These are phyloP conservation scores for Suillus decipiens DNA, from an alignment of 768 basidiomycete species.

Conservation along the genomic window DNA sequence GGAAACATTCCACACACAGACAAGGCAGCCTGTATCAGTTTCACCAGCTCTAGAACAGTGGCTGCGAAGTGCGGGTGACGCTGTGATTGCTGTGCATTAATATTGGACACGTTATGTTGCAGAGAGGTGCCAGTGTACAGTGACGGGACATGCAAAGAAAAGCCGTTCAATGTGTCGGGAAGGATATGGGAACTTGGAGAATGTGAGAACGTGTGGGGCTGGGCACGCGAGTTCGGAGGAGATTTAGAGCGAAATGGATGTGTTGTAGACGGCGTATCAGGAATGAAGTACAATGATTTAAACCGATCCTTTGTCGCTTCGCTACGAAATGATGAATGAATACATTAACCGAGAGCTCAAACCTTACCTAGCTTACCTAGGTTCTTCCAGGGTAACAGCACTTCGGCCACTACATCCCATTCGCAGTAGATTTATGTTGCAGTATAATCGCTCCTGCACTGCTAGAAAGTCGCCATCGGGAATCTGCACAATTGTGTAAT, in stretches of 20 bases:
- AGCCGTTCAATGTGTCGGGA: slow-evolving; percentile 23
- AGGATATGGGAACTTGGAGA: slow-evolving; percentile 26
- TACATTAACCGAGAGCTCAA: slow-evolving; percentile 12
- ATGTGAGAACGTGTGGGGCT: slow-evolving; percentile 33
- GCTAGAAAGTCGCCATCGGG: slow-evolving; percentile 66
- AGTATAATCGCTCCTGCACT: slow-evolving; percentile 66
- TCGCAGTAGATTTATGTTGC: slow-evolving; percentile 82
- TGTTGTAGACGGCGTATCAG: slow-evolving; percentile 35
- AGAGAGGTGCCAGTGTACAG: slow-evolving; percentile 17
- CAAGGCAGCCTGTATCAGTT: slow-evolving; percentile 70
- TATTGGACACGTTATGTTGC: slow-evolving; percentile 18
- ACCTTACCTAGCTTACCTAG: slow-evolving; percentile 64
- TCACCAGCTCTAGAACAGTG: slow-evolving; percentile 76
- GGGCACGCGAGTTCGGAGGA: slow-evolving; percentile 26
- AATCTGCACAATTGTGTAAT: slow-evolving; percentile 82
- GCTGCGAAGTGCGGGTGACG: slow-evolving; percentile 51
- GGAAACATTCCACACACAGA: slow-evolving; percentile 70
- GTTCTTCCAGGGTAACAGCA: slow-evolving; percentile 77
- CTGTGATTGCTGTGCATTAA: slow-evolving; percentile 19
- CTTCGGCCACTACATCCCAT: slow-evolving; percentile 81
- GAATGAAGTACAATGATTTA: slow-evolving; percentile 65
- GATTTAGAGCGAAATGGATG: slow-evolving; percentile 29
- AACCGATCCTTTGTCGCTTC: slow-evolving; percentile 83
- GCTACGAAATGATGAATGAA: slow-evolving; percentile 37
- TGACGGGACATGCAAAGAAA: slow-evolving; percentile 25